Base-by-base conservation (phyloP, 495 filamentous ascomycete species). In the Gamarada debralockiae region DNA sequence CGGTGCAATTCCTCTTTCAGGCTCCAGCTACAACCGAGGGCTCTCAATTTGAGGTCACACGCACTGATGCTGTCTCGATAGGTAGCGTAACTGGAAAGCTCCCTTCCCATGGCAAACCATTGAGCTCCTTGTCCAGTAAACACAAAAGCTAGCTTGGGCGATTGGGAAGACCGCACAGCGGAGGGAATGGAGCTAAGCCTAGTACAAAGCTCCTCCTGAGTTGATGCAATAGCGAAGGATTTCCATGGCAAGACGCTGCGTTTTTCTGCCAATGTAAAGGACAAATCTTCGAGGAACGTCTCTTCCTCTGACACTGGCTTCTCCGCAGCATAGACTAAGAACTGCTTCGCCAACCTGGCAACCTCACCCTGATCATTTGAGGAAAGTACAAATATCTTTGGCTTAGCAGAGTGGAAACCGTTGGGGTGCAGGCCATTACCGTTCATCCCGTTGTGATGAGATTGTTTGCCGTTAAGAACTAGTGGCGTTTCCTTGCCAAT, bases 31-130 rank as follows among this genome's bases (percentile, higher is more conserved):
- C 33, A 36, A 12, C 33, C 33, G 12, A 36, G 15, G 15, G 33
- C 12, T 36, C 15, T 36, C 12, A 36, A 36, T 2, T 13, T 13
- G 2, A 79, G 77, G 1, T 74, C 33, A 36, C 12, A 12, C 12
- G 12, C 33, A 13, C 15, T 15, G 33, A 36, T 12, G 33, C 33
- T 36, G 12, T 12, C 12, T 15, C 33, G 12, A 36, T 13, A 36
- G 33, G 33, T 15, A 12, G 12, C 12, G 15, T 36, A 36, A 36
- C 12, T 13, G 33, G 15, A 15, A 15, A 36, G 33, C 33, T 36
- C 33, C 33, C 33, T 70, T 2, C 77, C 79, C 79, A 82, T 82
- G 22, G 70, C 75, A 37, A 71, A 56, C 77, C 76, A 82, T 51
- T 82, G 78, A 5, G 50, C 50, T 10, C 50, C 50, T 37, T 52